Evolutionary conservation across 805 yeast species (phyloP).

Genomic region (Kodamaea laetipori): DNA sequence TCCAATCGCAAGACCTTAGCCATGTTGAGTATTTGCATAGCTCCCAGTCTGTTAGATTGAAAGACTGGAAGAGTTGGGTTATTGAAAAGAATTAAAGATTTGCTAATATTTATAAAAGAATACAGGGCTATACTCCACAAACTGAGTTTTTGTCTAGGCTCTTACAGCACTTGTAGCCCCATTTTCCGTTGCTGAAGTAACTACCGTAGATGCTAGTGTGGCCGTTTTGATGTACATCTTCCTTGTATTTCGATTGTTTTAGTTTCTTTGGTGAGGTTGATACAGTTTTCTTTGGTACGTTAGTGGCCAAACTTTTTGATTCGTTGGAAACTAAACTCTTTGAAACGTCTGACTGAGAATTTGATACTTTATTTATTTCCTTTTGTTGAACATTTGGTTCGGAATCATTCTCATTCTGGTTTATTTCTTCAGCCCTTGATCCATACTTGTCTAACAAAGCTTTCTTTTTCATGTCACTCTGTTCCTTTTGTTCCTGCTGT

Average conservation of each 20-base stretch:
- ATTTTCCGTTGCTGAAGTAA: constrained; percentile 40
- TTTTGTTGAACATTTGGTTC: background rate
- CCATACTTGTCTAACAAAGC: constrained; percentile 24
- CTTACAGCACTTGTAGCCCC: constrained; percentile 50
- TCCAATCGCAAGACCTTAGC: constrained; percentile 12
- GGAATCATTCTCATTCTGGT: background rate
- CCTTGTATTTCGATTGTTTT: constrained; percentile 30
- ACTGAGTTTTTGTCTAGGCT: constrained; percentile 31
- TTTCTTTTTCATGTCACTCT: constrained; percentile 14
- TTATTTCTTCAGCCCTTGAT: background rate
- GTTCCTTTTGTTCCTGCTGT: constrained; percentile 13
- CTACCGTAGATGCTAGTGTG: constrained; percentile 49
- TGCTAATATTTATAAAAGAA: too few species aligned
- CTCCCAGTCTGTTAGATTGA: constrained; percentile 16
- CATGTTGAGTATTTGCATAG: constrained; percentile 19
- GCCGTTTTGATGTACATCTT: constrained; percentile 39
- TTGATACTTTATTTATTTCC: too few species aligned
- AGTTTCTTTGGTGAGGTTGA: too few species aligned
- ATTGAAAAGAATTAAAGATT: background rate
- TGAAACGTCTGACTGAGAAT: too few species aligned
- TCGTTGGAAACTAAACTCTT: too few species aligned
- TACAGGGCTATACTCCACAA: constrained; percentile 22
- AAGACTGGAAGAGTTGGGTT: constrained; percentile 23
- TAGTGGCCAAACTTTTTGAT: background rate
- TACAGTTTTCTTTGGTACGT: too few species aligned